Evolutionary conservation across 2,329 filamentous ascomycete genomes (phyloP).

Genomic region (Byssochlamys sp.): DNA sequence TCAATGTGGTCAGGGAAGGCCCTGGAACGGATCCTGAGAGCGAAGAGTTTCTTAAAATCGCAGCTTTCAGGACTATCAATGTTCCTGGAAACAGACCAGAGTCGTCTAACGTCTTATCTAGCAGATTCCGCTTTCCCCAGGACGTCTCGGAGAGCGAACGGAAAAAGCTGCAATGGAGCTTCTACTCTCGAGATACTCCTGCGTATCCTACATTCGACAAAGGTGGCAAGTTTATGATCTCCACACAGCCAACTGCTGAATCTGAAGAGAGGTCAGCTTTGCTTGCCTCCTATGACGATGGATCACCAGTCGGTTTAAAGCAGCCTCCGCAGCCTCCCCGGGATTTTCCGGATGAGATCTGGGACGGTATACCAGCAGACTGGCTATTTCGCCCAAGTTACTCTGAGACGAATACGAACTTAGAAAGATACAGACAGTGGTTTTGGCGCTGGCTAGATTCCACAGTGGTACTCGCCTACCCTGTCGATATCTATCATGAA

Average conservation of each 20-base stretch:
- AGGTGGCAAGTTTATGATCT: constrained; percentile 7
- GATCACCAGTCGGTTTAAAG: not conserved
- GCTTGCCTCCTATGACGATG: not conserved
- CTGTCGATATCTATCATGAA: constrained; percentile 18
- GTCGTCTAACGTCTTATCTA: not conserved
- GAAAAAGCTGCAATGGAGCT: constrained; percentile 5
- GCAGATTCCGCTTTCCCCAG: not conserved
- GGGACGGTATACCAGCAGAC: constrained; percentile 8
- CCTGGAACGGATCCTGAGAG: constrained; percentile 17
- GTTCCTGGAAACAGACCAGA: not conserved
- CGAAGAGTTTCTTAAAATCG: constrained; percentile 11
- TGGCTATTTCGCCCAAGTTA: constrained; percentile 18
- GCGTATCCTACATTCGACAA: constrained; percentile 9
- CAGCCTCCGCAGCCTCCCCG: constrained; percentile 1
- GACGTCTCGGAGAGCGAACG: not conserved
- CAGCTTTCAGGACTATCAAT: not conserved
- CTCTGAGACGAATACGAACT: constrained; percentile 2
- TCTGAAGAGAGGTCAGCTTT: constrained; percentile 2
- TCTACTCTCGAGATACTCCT: constrained; percentile 7
- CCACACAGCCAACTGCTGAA: constrained; percentile 5
- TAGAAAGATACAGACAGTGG: constrained; percentile 8
- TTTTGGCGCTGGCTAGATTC: constrained; percentile 17
- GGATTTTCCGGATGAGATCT: not conserved
- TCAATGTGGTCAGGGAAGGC: constrained; percentile 17
- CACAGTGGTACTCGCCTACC: constrained; percentile 8